Conservation (phyloP, 495 filamentous ascomycete species). For the Coniosporium apollinis region DNA sequence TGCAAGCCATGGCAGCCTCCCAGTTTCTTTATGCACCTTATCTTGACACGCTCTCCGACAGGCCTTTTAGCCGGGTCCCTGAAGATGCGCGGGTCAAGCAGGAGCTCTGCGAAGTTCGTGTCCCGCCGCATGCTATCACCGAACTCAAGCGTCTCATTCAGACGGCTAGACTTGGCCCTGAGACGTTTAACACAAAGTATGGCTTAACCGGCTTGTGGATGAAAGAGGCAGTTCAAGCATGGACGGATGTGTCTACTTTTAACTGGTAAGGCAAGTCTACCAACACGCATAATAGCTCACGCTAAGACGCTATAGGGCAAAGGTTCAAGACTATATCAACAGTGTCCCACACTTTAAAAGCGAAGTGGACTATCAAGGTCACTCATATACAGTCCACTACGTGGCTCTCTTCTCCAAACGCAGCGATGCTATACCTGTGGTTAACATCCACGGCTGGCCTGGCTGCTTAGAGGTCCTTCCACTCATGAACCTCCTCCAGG, state of each 20-base stretch:
- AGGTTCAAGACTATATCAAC: slow-evolving; percentile 36
- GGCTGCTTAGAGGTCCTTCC: slow-evolving; percentile 35
- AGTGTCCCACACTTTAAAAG: slow-evolving; percentile 44
- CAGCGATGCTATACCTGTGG: slow-evolving; percentile 40
- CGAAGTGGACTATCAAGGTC: slow-evolving; percentile 26
- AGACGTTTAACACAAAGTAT: slow-evolving; percentile 33
- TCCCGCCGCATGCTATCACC: too few relatives aligned
- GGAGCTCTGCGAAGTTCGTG: too few relatives aligned
- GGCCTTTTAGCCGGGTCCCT: too few relatives aligned
- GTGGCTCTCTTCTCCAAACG: slow-evolving; percentile 42
- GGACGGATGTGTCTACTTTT: slow-evolving; percentile 25
- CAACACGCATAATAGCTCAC: not conserved
- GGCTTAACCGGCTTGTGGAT: slow-evolving; percentile 44
- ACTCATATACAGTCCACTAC: slow-evolving; percentile 38
- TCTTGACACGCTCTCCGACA: too few relatives aligned
- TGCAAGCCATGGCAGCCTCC: too few relatives aligned
- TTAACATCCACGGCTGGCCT: slow-evolving; percentile 47
- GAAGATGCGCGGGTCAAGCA: too few relatives aligned
- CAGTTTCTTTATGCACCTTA: too few relatives aligned
- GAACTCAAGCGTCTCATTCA: slow-evolving; percentile 33
- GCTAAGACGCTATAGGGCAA: not conserved
- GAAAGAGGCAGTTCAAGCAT: slow-evolving; percentile 32
- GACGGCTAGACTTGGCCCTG: slow-evolving; percentile 34
- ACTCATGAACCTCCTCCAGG: slow-evolving; percentile 26
- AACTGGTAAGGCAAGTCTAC: not conserved